Evolutionary conservation across 176 grass and related monocot genomes (phyloP), one percentile per base, ranked within the genome.

Genomic region (Puya raimondii): DNA sequence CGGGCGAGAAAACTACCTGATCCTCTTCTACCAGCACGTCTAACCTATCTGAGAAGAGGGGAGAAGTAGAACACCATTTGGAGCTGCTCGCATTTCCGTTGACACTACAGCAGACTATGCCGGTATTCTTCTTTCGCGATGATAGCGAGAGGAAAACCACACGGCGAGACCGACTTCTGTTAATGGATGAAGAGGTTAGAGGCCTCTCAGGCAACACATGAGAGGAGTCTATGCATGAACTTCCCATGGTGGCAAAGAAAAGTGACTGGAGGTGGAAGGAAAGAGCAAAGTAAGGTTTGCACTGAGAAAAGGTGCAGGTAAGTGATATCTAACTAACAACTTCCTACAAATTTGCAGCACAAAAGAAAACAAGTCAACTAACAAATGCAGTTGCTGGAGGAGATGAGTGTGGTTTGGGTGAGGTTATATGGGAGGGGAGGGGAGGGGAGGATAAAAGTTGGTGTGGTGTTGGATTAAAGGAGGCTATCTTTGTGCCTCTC

Each of bases 141-240:
- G 68, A 48, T 23, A 72, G 51, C 14, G 74, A 65, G 16, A 73
- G 56, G 21, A 65, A 23, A 80, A 68, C 48, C 53, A 49, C 63
- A 2, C 58, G 73, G 22, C 63, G 72, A 23, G 13, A 52, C 0
- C 51, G 29, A 26, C 50, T 26, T 27, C 53, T 63, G 53, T 5
- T 50, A 53, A 2, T 22, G 64, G 3, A 49, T 9, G 50, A 69
- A 81, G 78, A 33, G 42, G 65, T 70, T 2, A 53, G 74, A 9
- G 42, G 48, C 65, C 63, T 79, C 42, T 68, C 72, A 6, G 69
- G 74, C 42, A 77, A 53, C 23, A 82, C 78, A 50, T 66, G 80
- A 66, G 84, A 87, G 49, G 82, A 81, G 71, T 90, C 83, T 25
- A 96, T 48, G 76, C 81, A 90, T 20, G 91, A 87, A 61, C 91